Evolutionary conservation across 2,329 filamentous ascomycete species (phyloP).

Genomic region (Colletotrichum plurivorum): DNA sequence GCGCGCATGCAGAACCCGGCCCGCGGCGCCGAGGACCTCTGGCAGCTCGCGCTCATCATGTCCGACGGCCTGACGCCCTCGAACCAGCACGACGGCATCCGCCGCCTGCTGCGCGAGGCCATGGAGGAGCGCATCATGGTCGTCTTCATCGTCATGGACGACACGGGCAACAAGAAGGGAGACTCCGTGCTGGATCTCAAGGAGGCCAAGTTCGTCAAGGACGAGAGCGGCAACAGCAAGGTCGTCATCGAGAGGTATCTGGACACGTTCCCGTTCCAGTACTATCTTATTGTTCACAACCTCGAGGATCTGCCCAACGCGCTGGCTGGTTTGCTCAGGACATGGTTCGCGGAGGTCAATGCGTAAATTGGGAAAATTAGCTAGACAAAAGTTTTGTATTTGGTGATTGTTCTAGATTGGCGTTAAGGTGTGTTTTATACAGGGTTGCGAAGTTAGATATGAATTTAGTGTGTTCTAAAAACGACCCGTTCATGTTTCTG

Average conservation of each 20-base stretch:
- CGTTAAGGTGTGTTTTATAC: neutral
- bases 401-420: neutral
- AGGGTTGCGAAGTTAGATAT: neutral
- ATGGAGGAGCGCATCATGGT: slow-evolving; percentile 97
- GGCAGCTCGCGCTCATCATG: slow-evolving; percentile 95
- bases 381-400: slow-evolving; percentile 13
- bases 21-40: slow-evolving; percentile 77
- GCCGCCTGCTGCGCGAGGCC: slow-evolving; percentile 86
- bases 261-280: slow-evolving; percentile 96
- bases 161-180: slow-evolving; percentile 60
- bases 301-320: slow-evolving; percentile 92
- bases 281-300: slow-evolving; percentile 95
- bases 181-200: slow-evolving; percentile 89
- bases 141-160: slow-evolving; percentile 96
- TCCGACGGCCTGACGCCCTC: slow-evolving; percentile 93
- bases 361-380: slow-evolving; percentile 45
- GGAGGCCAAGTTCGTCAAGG: slow-evolving; percentile 84
- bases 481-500: too few species aligned
- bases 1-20: slow-evolving; percentile 75
- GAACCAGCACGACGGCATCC: slow-evolving; percentile 84
- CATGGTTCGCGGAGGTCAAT: slow-evolving; percentile 89
- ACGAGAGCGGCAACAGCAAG: slow-evolving; percentile 71
- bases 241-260: slow-evolving; percentile 92
- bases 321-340: slow-evolving; percentile 87
- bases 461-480: neutral